phyloP scores from a whole-genome alignment of 306 rosid species.

The Quillaja saponaria region DNA sequence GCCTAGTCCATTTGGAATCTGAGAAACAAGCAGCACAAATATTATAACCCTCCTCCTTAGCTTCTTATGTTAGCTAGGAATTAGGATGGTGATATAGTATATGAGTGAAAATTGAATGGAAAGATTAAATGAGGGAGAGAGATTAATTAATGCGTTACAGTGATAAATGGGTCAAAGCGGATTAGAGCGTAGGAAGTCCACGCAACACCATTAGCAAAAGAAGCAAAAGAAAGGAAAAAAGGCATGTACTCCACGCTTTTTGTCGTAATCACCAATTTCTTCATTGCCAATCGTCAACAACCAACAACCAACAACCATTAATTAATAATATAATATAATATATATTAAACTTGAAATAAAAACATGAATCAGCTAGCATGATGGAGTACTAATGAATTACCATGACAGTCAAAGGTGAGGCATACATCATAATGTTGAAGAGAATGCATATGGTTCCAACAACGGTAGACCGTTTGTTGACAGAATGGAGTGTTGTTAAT shows the following conservation, averaged over 20 bases:
- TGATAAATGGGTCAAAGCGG: slow-evolving; percentile 71
- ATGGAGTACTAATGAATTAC: too few species aligned
- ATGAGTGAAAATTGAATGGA: too few species aligned
- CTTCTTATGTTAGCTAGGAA: too few species aligned
- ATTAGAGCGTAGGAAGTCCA: slow-evolving; percentile 81
- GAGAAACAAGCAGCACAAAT: slow-evolving; percentile 17
- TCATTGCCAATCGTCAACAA: slow-evolving; percentile 3
- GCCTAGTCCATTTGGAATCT: slow-evolving; percentile 91
- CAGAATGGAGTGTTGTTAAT: slow-evolving; percentile 40
- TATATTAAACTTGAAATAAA: too few species aligned
- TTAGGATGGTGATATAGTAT: too few species aligned
- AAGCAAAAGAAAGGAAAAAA: slow-evolving; percentile 60
- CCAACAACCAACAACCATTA: too few species aligned
- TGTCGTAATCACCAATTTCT: slow-evolving; percentile 83
- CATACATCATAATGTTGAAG: slow-evolving; percentile 89
- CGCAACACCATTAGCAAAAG: slow-evolving; percentile 68
- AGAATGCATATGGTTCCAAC: slow-evolving; percentile 65
- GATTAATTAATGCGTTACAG: slow-evolving; percentile 36
- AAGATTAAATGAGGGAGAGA: background rate
- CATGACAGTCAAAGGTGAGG: slow-evolving; percentile 77
- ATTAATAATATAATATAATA: background rate
- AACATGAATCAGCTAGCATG: too few species aligned
- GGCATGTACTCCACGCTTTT: slow-evolving; percentile 97
- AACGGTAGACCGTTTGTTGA: slow-evolving; percentile 45
- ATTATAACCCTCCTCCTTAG: too few species aligned